phyloP scores from a whole-genome alignment of 2,329 filamentous ascomycete genomes.

The Xylaria sp. region DNA sequence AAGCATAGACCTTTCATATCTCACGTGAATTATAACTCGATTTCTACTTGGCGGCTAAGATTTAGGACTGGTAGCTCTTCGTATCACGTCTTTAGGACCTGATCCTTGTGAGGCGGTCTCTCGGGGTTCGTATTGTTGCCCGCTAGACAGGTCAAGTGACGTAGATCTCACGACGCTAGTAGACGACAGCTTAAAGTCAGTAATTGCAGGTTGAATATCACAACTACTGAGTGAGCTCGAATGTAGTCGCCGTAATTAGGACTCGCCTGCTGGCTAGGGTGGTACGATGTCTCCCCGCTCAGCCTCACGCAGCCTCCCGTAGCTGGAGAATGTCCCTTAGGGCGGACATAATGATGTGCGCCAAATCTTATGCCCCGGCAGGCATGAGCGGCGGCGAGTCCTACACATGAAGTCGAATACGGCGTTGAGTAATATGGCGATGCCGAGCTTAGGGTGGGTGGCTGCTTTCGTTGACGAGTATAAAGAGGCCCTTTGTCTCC shows the following conservation, averaged over 20 bases:
- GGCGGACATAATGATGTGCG: neutral
- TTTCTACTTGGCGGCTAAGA: constrained; percentile 7
- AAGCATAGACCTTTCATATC: constrained; percentile 12
- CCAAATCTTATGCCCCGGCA: constrained; percentile 2
- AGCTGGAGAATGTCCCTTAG: constrained; percentile 4
- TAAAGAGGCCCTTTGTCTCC: constrained; percentile 20
- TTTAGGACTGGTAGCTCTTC: neutral
- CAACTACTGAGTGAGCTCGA: constrained; percentile 6
- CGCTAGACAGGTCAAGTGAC: constrained; percentile 22
- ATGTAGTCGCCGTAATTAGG: constrained; percentile 14
- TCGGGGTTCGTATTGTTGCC: constrained; percentile 25
- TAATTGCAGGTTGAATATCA: constrained; percentile 15
- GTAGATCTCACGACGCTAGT: constrained; percentile 27
- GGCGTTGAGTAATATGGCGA: neutral
- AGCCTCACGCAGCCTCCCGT: constrained; percentile 14
- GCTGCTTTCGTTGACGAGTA: constrained; percentile 15
- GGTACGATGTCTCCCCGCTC: constrained; percentile 15
- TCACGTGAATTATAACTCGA: constrained; percentile 10
- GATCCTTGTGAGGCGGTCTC: constrained; percentile 10
- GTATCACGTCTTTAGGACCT: neutral
- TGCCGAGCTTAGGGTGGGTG: neutral
- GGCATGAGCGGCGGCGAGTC: neutral
- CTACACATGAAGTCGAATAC: neutral
- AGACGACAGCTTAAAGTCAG: constrained; percentile 13
- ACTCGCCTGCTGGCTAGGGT: constrained; percentile 4